A percentile compares a stretch with the other conserved stretches of the same genome.
Evolutionary conservation across 305 asterid genomes (phyloP).

Genomic region (Rubia tinctorum): DNA sequence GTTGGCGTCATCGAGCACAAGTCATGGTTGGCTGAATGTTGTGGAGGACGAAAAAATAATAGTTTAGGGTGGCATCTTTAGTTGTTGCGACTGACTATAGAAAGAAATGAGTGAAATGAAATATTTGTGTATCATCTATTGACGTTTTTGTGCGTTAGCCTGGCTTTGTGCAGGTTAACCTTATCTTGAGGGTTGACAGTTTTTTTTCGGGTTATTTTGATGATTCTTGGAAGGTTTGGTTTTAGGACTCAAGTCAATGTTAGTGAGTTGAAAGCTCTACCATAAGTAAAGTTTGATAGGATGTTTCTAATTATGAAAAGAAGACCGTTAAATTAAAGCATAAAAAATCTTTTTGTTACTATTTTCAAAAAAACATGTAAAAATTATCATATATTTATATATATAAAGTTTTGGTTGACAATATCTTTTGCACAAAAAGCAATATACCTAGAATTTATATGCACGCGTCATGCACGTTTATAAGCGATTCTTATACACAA

Average conservation of each 20-base stretch:
- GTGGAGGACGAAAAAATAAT: not conserved
- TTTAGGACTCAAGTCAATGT: conserved; percentile 10
- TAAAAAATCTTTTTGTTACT: conserved; percentile 11
- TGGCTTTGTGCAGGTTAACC: not conserved
- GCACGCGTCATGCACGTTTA: no score
- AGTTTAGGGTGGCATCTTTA: conserved; percentile 5
- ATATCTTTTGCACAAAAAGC: no score
- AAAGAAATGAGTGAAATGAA: conserved; percentile 6
- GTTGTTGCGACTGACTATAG: conserved; percentile 14
- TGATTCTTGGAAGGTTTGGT: not conserved
- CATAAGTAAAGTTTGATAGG: conserved; percentile 27
- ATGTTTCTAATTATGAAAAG: not conserved
- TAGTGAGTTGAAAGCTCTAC: conserved; percentile 9
- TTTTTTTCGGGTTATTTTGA: not conserved
- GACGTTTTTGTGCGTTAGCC: conserved; percentile 11
- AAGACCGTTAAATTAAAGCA: conserved; percentile 11
- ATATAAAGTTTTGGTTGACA: no score
- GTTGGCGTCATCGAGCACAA: not conserved
- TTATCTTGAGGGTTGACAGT: conserved; percentile 5
- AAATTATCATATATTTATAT: no score
- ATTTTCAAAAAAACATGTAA: no score
- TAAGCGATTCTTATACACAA: no score
- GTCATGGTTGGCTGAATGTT: not conserved
- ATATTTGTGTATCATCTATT: conserved; percentile 17
- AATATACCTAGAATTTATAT: no score